A percentile compares a stretch with the other conserved stretches of the same genome.
These are phyloP conservation scores for Xylariaceae sp. DNA, from an alignment of 2,329 filamentous ascomycete genomes.

Conservation along the genomic window DNA sequence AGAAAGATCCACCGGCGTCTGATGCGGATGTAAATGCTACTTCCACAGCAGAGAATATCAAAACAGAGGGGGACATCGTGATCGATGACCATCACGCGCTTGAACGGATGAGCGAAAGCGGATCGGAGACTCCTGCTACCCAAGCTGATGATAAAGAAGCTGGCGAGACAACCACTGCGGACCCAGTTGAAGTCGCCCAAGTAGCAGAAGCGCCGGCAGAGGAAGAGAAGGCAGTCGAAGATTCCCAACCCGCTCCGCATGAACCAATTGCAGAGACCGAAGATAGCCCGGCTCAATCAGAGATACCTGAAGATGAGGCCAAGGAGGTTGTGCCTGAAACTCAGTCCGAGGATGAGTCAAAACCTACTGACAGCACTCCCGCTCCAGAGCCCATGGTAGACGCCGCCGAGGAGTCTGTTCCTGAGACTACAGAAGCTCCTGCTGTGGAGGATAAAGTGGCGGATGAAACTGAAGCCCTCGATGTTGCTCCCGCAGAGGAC, in stretches of 20 bases:
- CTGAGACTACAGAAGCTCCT: slow-evolving; percentile 9
- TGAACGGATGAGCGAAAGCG: slow-evolving; percentile 10
- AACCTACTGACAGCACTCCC: background rate
- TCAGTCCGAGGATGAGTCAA: slow-evolving; percentile 5
- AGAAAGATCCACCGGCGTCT: slow-evolving; percentile 9
- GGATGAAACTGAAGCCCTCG: slow-evolving; percentile 2
- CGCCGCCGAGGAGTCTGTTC: slow-evolving; percentile 4
- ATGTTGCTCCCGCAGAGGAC: background rate
- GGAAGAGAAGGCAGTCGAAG: background rate
- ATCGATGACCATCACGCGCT: slow-evolving; percentile 22
- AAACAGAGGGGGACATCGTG: background rate
- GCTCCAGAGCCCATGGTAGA: background rate
- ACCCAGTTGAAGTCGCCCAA: background rate
- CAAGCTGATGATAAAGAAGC: slow-evolving; percentile 9
- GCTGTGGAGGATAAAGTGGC: background rate
- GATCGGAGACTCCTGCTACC: background rate
- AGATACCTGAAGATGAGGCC: background rate
- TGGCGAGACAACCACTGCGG: background rate
- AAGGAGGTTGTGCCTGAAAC: slow-evolving; percentile 2
- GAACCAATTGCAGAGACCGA: slow-evolving; percentile 6
- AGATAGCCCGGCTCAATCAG: background rate
- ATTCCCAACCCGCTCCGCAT: background rate
- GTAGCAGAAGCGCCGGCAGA: slow-evolving; percentile 4
- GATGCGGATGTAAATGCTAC: background rate
- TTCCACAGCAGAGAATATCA: background rate